Percentiles rank a stretch among this genome's conserved stretches.
Evolutionary conservation across 768 basidiomycete genomes (phyloP).

Genomic region (Suillus paluster): DNA sequence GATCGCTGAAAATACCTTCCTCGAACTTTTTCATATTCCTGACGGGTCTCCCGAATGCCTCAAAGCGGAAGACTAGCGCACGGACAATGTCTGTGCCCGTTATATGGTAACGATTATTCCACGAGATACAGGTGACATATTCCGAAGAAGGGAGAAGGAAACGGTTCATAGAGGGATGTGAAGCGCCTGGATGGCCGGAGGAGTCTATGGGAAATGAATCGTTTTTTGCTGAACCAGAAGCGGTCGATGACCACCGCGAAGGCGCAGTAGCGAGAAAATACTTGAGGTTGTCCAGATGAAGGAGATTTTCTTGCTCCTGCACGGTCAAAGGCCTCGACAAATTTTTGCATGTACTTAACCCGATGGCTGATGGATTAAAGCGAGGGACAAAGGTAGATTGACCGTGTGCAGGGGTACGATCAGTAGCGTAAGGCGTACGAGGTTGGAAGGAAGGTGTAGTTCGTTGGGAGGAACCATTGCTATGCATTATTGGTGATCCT

Average conservation of each 20-base stretch:
- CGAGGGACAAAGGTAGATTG: conserved; percentile 13
- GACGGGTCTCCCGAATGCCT: conserved; percentile 90
- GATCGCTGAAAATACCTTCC: conserved; percentile 93
- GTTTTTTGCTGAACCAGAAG: conserved; percentile 27
- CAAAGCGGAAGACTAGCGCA: conserved; percentile 92
- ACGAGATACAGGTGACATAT: conserved; percentile 89
- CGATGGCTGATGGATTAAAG: conserved; percentile 27
- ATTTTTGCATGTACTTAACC: conserved; percentile 29
- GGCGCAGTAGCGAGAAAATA: conserved; percentile 89
- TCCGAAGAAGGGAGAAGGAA: conserved; percentile 89
- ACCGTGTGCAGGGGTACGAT: conserved; percentile 2
- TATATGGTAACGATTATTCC: conserved; percentile 91
- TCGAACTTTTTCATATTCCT: conserved; percentile 96
- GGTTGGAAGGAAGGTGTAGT: not conserved
- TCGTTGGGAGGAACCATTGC: not conserved
- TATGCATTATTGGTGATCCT: not conserved
- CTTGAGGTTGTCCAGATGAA: conserved; percentile 83
- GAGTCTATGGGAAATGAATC: conserved; percentile 19
- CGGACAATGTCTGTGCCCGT: conserved; percentile 97
- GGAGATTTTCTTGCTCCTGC: conserved; percentile 70
- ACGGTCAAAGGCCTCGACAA: conserved; percentile 56
- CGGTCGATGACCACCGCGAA: conserved; percentile 61
- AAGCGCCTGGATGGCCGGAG: conserved; percentile 48
- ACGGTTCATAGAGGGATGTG: conserved; percentile 81
- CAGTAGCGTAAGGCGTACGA: not conserved